Conservation (phyloP, 2,329 filamentous ascomycete genomes). For the Cytospora leucostoma region DNA sequence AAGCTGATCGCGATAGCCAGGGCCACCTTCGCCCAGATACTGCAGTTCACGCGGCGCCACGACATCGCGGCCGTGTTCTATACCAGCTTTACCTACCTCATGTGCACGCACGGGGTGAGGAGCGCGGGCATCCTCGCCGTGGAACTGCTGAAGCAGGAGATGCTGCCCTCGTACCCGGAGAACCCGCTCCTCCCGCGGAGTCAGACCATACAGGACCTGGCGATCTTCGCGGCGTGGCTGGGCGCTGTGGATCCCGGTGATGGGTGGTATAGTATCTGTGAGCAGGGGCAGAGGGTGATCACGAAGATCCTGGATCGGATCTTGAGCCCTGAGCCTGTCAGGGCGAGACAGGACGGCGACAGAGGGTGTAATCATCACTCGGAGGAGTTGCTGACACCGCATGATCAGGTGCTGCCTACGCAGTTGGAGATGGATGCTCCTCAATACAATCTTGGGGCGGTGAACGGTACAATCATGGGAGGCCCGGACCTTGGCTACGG, state of each 20-base stretch:
- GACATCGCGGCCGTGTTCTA: constrained; percentile 40
- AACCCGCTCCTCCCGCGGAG: constrained; percentile 39
- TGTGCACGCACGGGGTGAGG: constrained; percentile 38
- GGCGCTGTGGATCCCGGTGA: constrained; percentile 37
- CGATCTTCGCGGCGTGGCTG: constrained; percentile 39
- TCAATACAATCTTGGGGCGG: constrained; percentile 7
- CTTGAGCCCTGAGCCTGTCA: constrained; percentile 33
- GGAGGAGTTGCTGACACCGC: constrained; percentile 6
- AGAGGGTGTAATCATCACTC: constrained; percentile 13
- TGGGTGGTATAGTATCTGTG: constrained; percentile 36
- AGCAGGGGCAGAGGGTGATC: constrained; percentile 40
- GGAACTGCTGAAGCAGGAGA: constrained; percentile 40
- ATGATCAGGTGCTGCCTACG: constrained; percentile 10
- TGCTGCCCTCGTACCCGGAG: constrained; percentile 34
- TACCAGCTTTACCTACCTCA: constrained; percentile 35
- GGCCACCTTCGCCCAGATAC: constrained; percentile 37
- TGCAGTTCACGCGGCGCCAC: constrained; percentile 36
- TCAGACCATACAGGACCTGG: constrained; percentile 41
- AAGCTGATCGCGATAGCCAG: constrained; percentile 36
- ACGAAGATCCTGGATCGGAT: constrained; percentile 40
- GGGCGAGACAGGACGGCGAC: constrained; percentile 26
- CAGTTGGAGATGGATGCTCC: constrained; percentile 28
- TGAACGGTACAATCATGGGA: constrained; percentile 29
- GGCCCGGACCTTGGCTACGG: constrained; percentile 31
- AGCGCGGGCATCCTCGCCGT: constrained; percentile 40